These are phyloP conservation scores for Boletales sp. DNA, from an alignment of 768 basidiomycete genomes.

Conservation along the genomic window DNA sequence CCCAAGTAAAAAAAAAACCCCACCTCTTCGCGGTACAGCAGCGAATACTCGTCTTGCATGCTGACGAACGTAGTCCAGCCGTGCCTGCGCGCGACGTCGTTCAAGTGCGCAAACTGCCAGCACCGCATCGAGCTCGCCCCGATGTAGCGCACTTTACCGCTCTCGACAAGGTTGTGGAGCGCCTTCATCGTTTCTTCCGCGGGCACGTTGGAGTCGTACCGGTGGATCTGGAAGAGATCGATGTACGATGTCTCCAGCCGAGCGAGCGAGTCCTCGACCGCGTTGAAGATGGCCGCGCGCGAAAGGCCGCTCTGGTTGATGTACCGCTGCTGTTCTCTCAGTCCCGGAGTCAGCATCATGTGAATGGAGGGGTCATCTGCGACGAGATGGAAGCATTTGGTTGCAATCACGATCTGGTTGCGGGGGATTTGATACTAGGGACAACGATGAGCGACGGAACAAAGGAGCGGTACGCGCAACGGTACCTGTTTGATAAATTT, in stretches of 20 bases:
- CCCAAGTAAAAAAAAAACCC: not conserved
- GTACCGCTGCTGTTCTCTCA: slow-evolving; percentile 13
- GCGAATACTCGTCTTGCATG: slow-evolving; percentile 53
- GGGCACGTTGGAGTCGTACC: slow-evolving; percentile 36
- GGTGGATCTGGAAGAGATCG: slow-evolving; percentile 45
- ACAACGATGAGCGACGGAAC: not conserved
- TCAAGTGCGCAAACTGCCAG: slow-evolving; percentile 44
- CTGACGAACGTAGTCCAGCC: slow-evolving; percentile 54
- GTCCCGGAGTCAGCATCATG: not conserved
- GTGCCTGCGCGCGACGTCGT: slow-evolving; percentile 41
- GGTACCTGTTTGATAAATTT: slow-evolving; percentile 33
- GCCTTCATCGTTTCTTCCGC: slow-evolving; percentile 49
- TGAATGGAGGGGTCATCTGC: not conserved
- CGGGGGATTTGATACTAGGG: slow-evolving; percentile 31
- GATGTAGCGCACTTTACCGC: slow-evolving; percentile 52
- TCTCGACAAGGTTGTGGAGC: slow-evolving; percentile 46
- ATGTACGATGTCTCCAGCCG: slow-evolving; percentile 36
- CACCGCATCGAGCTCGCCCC: slow-evolving; percentile 46
- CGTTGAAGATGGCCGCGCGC: slow-evolving; percentile 37
- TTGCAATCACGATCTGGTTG: slow-evolving; percentile 28
- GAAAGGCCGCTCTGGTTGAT: slow-evolving; percentile 34
- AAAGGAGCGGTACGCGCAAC: not conserved
- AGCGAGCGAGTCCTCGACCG: slow-evolving; percentile 32
- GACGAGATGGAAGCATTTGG: slow-evolving; percentile 25
- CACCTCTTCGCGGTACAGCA: slow-evolving; percentile 55